Conservation (phyloP, 352 stramenopile species). For the Globisporangium cederbergense region DNA sequence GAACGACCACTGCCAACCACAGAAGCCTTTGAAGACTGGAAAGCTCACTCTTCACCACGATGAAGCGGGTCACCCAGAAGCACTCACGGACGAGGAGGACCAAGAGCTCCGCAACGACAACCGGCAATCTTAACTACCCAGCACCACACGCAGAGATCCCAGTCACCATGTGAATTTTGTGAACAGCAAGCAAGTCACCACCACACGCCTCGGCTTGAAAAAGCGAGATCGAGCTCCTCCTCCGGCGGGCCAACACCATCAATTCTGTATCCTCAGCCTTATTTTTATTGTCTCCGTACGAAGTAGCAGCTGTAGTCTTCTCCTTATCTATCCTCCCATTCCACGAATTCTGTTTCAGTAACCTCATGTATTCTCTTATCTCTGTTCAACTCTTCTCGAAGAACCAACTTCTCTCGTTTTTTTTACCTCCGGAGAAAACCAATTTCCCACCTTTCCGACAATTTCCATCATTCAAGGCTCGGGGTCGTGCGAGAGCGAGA, state of each 20-base stretch:
- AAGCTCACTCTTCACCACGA: not conserved
- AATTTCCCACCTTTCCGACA: not conserved
- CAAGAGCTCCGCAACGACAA: not conserved
- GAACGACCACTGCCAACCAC: not conserved
- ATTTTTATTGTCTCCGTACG: not conserved
- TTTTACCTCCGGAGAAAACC: not conserved
- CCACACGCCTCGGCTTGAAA: too few relatives aligned
- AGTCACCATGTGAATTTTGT: too few relatives aligned
- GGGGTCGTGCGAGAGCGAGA: slow-evolving; percentile 50
- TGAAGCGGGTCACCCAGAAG: not conserved
- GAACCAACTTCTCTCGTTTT: not conserved
- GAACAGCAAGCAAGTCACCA: too few relatives aligned
- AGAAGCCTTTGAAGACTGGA: not conserved
- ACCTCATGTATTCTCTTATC: not conserved
- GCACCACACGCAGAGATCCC: not conserved
- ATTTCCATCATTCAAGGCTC: slow-evolving; percentile 11
- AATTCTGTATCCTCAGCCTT: not conserved
- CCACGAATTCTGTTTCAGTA: not conserved
- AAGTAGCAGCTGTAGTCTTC: too few relatives aligned
- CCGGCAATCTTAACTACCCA: not conserved
- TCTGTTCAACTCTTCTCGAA: not conserved
- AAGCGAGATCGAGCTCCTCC: too few relatives aligned
- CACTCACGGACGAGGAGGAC: not conserved
- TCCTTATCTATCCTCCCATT: not conserved
- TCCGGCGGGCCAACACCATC: not conserved